Evolutionary conservation across 164 flowering plant species (phyloP).

Genomic region (Pachysandra terminalis): DNA sequence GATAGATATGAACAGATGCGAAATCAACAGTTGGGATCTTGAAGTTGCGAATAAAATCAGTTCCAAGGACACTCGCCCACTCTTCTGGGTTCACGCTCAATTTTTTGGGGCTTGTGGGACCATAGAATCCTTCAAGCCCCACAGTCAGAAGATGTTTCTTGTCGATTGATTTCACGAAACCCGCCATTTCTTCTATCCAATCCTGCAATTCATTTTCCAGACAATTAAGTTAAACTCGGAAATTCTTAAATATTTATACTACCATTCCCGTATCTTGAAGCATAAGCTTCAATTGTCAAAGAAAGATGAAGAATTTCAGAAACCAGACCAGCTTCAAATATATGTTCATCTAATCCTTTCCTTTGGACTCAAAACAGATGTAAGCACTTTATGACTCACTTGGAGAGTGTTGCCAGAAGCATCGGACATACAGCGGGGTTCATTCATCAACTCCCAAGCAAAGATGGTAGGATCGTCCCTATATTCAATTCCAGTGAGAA

Average conservation of each 20-base stretch:
- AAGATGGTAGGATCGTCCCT: slow-evolving; percentile 90
- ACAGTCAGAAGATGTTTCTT: slow-evolving; percentile 73
- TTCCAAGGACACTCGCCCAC: slow-evolving; percentile 71
- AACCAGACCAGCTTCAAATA: not conserved
- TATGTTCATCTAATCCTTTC: not conserved
- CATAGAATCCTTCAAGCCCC: slow-evolving; percentile 91
- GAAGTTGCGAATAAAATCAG: slow-evolving; percentile 78
- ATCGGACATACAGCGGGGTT: slow-evolving; percentile 94
- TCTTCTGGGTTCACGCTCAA: slow-evolving; percentile 62
- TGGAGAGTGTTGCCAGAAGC: slow-evolving; percentile 94
- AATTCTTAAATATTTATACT: not conserved
- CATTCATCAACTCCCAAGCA: slow-evolving; percentile 97
- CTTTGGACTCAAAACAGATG: not conserved
- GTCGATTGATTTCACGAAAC: slow-evolving; percentile 78
- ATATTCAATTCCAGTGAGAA: slow-evolving; percentile 77
- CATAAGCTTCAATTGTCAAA: not conserved
- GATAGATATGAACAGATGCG: slow-evolving; percentile 85
- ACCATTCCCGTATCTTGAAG: not conserved
- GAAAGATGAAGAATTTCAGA: not conserved
- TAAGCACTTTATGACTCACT: slow-evolving; percentile 43
- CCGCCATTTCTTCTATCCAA: slow-evolving; percentile 89
- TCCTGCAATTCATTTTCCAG: slow-evolving; percentile 49
- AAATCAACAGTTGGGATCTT: slow-evolving; percentile 62
- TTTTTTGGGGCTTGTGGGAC: slow-evolving; percentile 60
- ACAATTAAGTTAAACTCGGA: slow-evolving; percentile 13